Evolutionary conservation across 1,139 yeast genomes (phyloP), one percentile per base, ranked within the genome.

Genomic region (Taphrina wiesneri): DNA sequence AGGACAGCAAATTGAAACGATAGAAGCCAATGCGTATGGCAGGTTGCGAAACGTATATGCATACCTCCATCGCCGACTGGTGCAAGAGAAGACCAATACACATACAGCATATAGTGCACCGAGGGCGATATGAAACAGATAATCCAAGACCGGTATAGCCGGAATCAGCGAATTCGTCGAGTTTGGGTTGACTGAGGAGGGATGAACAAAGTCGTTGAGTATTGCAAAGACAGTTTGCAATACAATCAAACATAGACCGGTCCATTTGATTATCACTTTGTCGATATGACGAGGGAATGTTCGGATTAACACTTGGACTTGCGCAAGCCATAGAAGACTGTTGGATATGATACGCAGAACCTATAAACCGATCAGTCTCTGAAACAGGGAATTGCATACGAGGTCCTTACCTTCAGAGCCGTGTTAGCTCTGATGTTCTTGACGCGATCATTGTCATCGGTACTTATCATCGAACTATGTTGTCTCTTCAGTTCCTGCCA

Each of bases 91-190:
- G 46, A 85, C 85, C 5, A 84, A 77, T 39, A 90, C 82, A 57
- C 88, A 80, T 1, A 86, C 87, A 1, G 90, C 86, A 75, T 86
- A 90, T 72, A 90, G 80, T 39, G 88, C 82, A 6, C 90, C 84
- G 73, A 88, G 80, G 9, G 93, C 87, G 46, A 90, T 88, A 69
- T 95, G 82, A 47, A 90, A 83, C 67, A 90, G 79, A 73, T 90
- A 90, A 17, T 86, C 86, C 73, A 90, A 87, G 0, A 96, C 92
- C 0, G 96, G 91, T 15, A 90, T 73, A 13, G 89, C 85, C 41
- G 70, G 71, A 17, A 74, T 72, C 11, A 51, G 57, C 41, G 46
- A n/a, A 30, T 26, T 60, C 7, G 46, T 25, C 23, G 64, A 49
- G 21, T 28, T 25, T 11, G 64, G 64, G 51, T 60, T 60, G 51